These are phyloP conservation scores for Tricholoma flavovirens DNA, from an alignment of 768 basidiomycete genomes.

Conservation along the genomic window DNA sequence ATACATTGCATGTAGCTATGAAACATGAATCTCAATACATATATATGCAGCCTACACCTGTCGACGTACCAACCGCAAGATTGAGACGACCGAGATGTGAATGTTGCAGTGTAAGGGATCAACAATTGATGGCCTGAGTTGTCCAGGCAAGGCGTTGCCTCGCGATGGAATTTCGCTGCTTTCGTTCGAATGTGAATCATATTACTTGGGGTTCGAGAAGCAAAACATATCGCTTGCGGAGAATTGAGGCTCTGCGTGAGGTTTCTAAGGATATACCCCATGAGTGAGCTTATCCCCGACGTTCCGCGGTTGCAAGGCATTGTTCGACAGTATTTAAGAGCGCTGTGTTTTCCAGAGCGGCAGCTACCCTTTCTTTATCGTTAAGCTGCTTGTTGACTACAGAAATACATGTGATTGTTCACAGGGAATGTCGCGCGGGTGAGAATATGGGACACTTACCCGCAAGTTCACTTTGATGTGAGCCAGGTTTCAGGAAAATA, in stretches of 20 bases:
- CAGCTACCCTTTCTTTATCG: slow-evolving; percentile 97
- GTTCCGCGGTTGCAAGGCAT: slow-evolving; percentile 33
- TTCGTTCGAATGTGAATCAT: background rate
- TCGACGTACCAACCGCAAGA: too few relatives aligned
- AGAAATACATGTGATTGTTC: background rate
- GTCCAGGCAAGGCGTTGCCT: background rate
- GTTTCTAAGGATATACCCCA: slow-evolving; percentile 1
- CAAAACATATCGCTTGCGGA: background rate
- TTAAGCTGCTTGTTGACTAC: slow-evolving; percentile 97
- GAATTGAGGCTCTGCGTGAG: background rate
- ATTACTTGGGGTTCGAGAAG: background rate
- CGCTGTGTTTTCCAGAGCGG: slow-evolving; percentile 88
- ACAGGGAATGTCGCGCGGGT: background rate
- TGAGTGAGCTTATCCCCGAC: slow-evolving; percentile 21
- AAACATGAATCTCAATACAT: background rate
- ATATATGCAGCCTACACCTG: background rate
- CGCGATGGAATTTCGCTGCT: background rate
- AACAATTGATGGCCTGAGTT: background rate
- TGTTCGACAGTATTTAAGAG: slow-evolving; percentile 86
- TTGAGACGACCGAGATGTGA: too few relatives aligned
- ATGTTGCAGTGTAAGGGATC: too few relatives aligned
- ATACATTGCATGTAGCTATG: background rate
- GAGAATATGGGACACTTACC: slow-evolving; percentile 42
- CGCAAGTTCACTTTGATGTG: slow-evolving; percentile 91
- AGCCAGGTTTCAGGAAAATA: slow-evolving; percentile 88